These are phyloP conservation scores for Zygotorulaspora mrakii DNA, from an alignment of 1,139 yeast genomes.

Conservation along the genomic window DNA sequence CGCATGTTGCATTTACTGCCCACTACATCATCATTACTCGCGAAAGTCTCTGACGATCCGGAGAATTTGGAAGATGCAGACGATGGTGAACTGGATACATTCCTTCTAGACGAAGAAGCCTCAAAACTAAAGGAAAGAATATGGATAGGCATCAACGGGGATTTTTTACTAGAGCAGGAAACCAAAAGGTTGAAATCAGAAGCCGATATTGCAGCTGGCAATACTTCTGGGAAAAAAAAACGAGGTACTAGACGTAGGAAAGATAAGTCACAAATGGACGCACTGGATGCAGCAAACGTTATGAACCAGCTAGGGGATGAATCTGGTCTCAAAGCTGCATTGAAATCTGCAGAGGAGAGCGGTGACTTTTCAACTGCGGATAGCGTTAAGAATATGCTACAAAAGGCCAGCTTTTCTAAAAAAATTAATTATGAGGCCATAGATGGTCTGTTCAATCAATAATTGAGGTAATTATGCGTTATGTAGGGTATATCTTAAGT, in stretches of 20 bases:
- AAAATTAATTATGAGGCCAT: constrained; percentile 84
- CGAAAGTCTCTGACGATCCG: constrained; percentile 55
- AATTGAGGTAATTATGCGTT: not conserved
- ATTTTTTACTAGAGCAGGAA: constrained; percentile 80
- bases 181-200: constrained; percentile 76
- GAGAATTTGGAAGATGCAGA: constrained; percentile 71
- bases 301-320: constrained; percentile 28
- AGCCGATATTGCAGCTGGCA: constrained; percentile 80
- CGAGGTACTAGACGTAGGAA: constrained; percentile 40
- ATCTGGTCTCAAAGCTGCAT: constrained; percentile 36
- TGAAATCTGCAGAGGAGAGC: constrained; percentile 41
- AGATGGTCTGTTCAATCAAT: constrained; percentile 50
- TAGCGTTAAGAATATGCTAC: constrained; percentile 63
- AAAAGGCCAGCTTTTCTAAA: constrained; percentile 70
- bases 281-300: constrained; percentile 19
- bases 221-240: constrained; percentile 53
- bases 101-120: constrained; percentile 64
- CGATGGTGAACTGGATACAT: constrained; percentile 66
- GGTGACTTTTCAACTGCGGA: constrained; percentile 67
- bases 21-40: constrained; percentile 51
- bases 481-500: not conserved
- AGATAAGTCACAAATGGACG: constrained; percentile 28
- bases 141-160: constrained; percentile 88
- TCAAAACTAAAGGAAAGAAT: constrained; percentile 65
- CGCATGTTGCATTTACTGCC: constrained; percentile 53